phyloP scores from a whole-genome alignment of 2,329 filamentous ascomycete genomes.

The Fusarium sp. region DNA sequence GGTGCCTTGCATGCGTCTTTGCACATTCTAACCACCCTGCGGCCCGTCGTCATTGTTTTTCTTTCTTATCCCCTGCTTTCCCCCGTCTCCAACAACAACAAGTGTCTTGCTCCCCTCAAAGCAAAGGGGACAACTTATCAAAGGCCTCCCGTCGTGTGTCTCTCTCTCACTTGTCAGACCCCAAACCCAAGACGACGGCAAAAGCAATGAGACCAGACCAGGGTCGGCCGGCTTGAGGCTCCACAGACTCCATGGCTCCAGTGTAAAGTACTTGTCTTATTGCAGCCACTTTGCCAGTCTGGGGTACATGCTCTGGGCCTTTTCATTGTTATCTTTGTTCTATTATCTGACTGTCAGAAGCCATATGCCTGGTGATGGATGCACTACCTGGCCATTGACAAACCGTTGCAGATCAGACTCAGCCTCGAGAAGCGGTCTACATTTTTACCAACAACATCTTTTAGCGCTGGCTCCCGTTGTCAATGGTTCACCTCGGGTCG shows the following conservation, averaged over 20 bases:
- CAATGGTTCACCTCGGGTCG: constrained; percentile 2
- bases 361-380: constrained; percentile 22
- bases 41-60: background rate
- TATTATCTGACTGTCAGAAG: constrained; percentile 7
- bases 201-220: constrained; percentile 22
- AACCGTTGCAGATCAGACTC: constrained; percentile 13
- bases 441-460: background rate
- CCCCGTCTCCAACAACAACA: background rate
- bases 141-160: background rate
- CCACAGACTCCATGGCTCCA: constrained; percentile 30
- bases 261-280: constrained; percentile 15
- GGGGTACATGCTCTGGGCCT: constrained; percentile 33
- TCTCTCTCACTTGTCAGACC: constrained; percentile 5
- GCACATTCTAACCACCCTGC: background rate
- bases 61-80: background rate
- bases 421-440: constrained; percentile 24
- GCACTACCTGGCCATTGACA: constrained; percentile 14
- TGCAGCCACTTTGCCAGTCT: constrained; percentile 36
- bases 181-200: background rate
- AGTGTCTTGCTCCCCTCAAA: background rate
- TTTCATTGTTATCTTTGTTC: constrained; percentile 9
- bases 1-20: constrained; percentile 8
- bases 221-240: constrained; percentile 14
- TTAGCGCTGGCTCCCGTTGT: constrained; percentile 1
- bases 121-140: background rate